Evolutionary conservation across 768 basidiomycete genomes (phyloP), one percentile per base, ranked within the genome.

Genomic region (Boletus pseudopeckii): DNA sequence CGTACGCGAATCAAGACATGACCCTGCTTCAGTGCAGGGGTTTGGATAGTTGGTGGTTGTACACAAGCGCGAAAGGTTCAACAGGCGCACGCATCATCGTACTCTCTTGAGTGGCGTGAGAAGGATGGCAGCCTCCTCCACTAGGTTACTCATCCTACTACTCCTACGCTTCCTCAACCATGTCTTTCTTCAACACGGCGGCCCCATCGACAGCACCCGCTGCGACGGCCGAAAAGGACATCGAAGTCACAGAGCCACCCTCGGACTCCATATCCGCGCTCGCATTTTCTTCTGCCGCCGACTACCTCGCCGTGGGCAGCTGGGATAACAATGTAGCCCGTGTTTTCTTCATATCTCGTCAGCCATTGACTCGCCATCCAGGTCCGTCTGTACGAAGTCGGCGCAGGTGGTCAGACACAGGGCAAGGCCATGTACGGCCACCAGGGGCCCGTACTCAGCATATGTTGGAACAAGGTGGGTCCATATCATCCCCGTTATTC

Each of bases 361-460:
- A 34, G 17, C 36, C 43, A 40, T 55, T 49, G 50, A 65, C 50
- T 41, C 62, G 36, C 49, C 44, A 50, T 49, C 10, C 53, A 95
- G 91, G 93, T 97, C 28, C 84, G 94, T 44, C 79, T 98, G 42
- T 98, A 98, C 71, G 92, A 96, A 75, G 86, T 98, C 50, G 85
- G 85, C 30, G 76, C 83, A 26, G 80, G 78, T 13, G 90, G 91
- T 20, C 87, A 90, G 63, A 86, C 88, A 2, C 85, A 90, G 68
- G 90, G 90, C 17, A 93, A 92, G 72, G 93, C 93, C 0, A 86
- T 90, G 82, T 96, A 93, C 68, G 74, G 74, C 33, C 96, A 98
- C 64, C 90, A 94, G 66, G 94, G 84, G 0, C 96, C 96, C 2
- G 93, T 93, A 0, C 71, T 98, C 58, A 82, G 84, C 55, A 80